Percentiles rank a stretch among this genome's conserved stretches.
Evolutionary conservation across 192 early-diverging fungal species (phyloP).

Genomic region (Diversispora eburnea): DNA sequence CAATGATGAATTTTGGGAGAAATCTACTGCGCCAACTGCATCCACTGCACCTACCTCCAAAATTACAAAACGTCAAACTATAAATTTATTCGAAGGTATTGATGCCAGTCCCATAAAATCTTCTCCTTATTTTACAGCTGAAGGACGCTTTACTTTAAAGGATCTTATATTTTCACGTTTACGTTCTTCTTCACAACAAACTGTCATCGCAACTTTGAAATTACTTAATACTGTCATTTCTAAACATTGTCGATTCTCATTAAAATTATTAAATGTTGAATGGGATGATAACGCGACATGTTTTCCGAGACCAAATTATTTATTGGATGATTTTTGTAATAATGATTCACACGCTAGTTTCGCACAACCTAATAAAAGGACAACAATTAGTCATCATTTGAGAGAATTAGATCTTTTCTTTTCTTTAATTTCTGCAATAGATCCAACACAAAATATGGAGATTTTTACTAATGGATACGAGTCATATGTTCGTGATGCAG

Average conservation of each 20-base stretch:
- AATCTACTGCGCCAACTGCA: neutral
- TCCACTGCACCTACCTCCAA: neutral
- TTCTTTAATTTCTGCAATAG: slow-evolving; percentile 51
- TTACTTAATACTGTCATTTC: slow-evolving; percentile 71
- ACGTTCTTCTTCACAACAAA: slow-evolving; percentile 80
- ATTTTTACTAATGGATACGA: slow-evolving; percentile 56
- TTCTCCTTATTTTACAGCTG: slow-evolving; percentile 51
- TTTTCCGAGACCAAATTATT: slow-evolving; percentile 35
- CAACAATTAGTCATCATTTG: slow-evolving; percentile 52
- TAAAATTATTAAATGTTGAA: slow-evolving; percentile 73
- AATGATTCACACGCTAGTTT: neutral
- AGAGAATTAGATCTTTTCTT: slow-evolving; percentile 58
- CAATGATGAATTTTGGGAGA: slow-evolving; percentile 32
- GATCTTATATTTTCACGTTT: slow-evolving; percentile 86
- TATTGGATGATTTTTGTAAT: neutral
- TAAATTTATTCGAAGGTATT: slow-evolving; percentile 45
- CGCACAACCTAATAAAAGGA: slow-evolving; percentile 26
- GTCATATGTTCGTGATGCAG: slow-evolving; percentile 52
- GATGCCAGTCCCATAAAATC: slow-evolving; percentile 40
- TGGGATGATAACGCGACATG: slow-evolving; percentile 47
- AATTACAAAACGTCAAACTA: slow-evolving; percentile 29
- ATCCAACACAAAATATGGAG: slow-evolving; percentile 47
- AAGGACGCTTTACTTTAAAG: slow-evolving; percentile 65
- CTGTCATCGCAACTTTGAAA: slow-evolving; percentile 80
- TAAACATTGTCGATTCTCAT: slow-evolving; percentile 72